Conservation (phyloP, 345 rosid genomes). For the Rhizophora mangle region DNA sequence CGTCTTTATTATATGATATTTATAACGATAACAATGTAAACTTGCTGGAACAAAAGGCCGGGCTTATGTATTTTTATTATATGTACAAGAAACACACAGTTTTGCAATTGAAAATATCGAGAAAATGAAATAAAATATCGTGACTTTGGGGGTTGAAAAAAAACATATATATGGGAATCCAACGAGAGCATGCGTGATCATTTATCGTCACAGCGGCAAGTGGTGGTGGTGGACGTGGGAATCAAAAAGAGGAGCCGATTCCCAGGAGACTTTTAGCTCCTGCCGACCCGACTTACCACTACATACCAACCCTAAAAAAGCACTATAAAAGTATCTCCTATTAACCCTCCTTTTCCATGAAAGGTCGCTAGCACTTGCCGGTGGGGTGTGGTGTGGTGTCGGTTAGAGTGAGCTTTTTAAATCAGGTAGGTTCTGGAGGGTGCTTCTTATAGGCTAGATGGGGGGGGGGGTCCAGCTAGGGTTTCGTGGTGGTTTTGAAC, state of each 20-base stretch:
- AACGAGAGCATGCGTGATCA: neutral
- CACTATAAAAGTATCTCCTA: neutral
- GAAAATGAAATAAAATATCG: no score
- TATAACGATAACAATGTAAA: no score
- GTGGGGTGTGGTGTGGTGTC: neutral
- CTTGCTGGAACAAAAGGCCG: no score
- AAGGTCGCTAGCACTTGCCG: neutral
- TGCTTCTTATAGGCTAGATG: neutral
- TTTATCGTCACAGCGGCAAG: neutral
- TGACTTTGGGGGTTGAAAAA: no score
- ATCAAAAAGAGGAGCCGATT: neutral
- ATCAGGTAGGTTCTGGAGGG: neutral
- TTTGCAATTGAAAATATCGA: no score
- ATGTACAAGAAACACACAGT: no score
- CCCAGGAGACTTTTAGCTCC: neutral
- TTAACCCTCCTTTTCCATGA: neutral
- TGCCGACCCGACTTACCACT: slow-evolving; percentile 4
- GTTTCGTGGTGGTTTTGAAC: neutral
- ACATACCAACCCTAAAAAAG: neutral
- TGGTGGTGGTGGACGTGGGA: neutral
- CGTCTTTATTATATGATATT: no score
- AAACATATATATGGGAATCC: neutral
- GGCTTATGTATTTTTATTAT: no score
- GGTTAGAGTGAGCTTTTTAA: neutral
- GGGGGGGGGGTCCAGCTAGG: slow-evolving; percentile 6